Conservation (phyloP, 2,329 filamentous ascomycete species). For the Diaporthe sp. region DNA sequence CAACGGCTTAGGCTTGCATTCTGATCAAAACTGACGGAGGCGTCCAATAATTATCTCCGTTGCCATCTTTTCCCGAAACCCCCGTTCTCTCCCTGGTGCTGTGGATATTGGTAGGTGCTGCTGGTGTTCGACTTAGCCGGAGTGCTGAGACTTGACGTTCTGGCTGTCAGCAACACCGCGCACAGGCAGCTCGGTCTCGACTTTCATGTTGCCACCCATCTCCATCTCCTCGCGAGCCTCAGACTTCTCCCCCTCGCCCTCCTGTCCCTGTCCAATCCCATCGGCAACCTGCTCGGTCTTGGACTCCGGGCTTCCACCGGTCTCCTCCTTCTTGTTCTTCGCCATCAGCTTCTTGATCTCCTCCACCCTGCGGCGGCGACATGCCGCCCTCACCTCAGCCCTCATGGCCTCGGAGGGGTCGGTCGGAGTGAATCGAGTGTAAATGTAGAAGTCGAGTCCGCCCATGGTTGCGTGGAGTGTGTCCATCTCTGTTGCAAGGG, state of each 20-base stretch:
- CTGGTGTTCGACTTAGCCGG: not conserved
- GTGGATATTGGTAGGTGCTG: not conserved
- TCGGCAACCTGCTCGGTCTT: not conserved
- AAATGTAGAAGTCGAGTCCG: not conserved
- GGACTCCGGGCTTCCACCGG: too few relatives aligned
- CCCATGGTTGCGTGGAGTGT: not conserved
- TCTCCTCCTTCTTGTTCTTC: not conserved
- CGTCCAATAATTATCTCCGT: not conserved
- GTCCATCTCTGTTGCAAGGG: not conserved
- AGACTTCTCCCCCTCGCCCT: not conserved
- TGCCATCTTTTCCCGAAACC: not conserved
- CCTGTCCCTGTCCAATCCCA: not conserved
- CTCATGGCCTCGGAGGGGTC: not conserved
- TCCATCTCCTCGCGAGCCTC: not conserved
- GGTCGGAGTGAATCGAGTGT: accelerated
- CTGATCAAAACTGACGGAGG: not conserved
- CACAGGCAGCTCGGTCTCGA: not conserved
- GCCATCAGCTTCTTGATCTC: conserved; percentile 1
- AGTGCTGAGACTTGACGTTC: not conserved
- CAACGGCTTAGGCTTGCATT: too few relatives aligned
- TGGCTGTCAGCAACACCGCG: too few relatives aligned
- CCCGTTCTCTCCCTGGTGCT: not conserved
- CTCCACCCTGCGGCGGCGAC: not conserved
- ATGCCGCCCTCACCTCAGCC: not conserved
- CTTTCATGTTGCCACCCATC: not conserved